These are phyloP conservation scores for Actinomortierella wolfii DNA, from an alignment of 371 early-diverging fungal species.

Conservation along the genomic window DNA sequence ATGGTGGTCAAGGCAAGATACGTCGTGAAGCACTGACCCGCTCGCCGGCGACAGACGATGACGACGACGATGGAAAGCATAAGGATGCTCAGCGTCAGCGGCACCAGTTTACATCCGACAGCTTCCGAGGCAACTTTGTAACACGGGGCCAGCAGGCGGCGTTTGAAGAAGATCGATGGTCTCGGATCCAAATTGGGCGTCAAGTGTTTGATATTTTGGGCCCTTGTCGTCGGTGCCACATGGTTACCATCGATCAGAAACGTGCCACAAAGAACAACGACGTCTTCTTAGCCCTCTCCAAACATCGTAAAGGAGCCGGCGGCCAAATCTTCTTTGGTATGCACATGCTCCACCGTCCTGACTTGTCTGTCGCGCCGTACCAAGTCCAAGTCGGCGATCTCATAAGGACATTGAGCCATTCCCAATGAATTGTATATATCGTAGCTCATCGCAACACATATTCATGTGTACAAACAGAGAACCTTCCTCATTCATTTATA, in stretches of 20 bases:
- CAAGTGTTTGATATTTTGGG: slow-evolving; percentile 56
- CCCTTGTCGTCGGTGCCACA: slow-evolving; percentile 69
- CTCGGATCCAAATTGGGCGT: slow-evolving; percentile 45
- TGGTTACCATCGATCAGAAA: slow-evolving; percentile 66
- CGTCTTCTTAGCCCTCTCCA: slow-evolving; percentile 39
- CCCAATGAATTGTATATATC: too few species aligned
- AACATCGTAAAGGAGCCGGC: slow-evolving; percentile 36
- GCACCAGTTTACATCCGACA: slow-evolving; percentile 40
- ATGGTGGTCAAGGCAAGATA: slow-evolving; percentile 27
- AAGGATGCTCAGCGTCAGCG: slow-evolving; percentile 22
- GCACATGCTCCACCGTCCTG: slow-evolving; percentile 45
- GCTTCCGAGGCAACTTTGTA: slow-evolving; percentile 65
- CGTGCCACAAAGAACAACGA: slow-evolving; percentile 57
- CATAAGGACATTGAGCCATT: slow-evolving; percentile 10
- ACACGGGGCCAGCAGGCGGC: slow-evolving; percentile 46
- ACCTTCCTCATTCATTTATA: too few species aligned
- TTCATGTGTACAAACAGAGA: too few species aligned
- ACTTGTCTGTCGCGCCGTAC: slow-evolving; percentile 33
- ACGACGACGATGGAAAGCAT: slow-evolving; percentile 3
- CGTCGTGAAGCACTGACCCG: slow-evolving; percentile 1
- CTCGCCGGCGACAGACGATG: neutral
- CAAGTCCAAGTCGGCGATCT: slow-evolving; percentile 32
- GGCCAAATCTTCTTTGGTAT: slow-evolving; percentile 44
- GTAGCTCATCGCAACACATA: too few species aligned
- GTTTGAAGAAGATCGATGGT: slow-evolving; percentile 67